phyloP scores from a whole-genome alignment of 495 filamentous ascomycete genomes.

The Podospora sp. region DNA sequence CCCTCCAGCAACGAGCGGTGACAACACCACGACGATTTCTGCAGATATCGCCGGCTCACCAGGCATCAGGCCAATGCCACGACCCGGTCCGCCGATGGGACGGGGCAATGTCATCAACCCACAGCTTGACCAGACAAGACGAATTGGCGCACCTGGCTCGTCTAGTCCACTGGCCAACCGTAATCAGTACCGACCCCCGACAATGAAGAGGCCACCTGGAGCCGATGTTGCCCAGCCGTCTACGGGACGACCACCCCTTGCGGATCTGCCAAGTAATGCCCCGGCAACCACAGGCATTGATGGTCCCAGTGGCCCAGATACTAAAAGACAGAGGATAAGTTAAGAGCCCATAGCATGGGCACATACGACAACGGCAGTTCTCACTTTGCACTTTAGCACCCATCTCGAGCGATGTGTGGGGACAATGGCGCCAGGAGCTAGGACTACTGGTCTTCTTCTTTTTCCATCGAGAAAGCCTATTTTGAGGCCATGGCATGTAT shows the following conservation, averaged over 20 bases:
- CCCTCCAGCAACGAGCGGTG: constrained; percentile 26
- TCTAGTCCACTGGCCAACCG: constrained; percentile 62
- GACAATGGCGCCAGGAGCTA: neutral
- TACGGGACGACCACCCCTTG: constrained; percentile 36
- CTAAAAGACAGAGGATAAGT: constrained; percentile 47
- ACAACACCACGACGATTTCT: constrained; percentile 3
- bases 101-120: constrained; percentile 67
- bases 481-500: too few species aligned
- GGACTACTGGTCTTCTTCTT: neutral
- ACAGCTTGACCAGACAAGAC: constrained; percentile 64
- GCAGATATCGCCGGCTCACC: neutral
- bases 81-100: constrained; percentile 25
- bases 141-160: constrained; percentile 71
- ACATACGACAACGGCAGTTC: neutral
- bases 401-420: neutral
- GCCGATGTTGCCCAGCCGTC: neutral
- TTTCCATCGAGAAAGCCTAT: too few species aligned
- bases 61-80: constrained; percentile 4
- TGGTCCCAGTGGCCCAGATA: constrained; percentile 32
- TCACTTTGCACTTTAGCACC: neutral
- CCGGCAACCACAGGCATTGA: constrained; percentile 12
- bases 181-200: constrained; percentile 60
- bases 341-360: constrained; percentile 19
- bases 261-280: constrained; percentile 44
- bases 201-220: constrained; percentile 49